A percentile compares a stretch with the other conserved stretches of the same genome.
Evolutionary conservation across 2,329 filamentous ascomycete species (phyloP).

Genomic region (Parastagonospora avenae): DNA sequence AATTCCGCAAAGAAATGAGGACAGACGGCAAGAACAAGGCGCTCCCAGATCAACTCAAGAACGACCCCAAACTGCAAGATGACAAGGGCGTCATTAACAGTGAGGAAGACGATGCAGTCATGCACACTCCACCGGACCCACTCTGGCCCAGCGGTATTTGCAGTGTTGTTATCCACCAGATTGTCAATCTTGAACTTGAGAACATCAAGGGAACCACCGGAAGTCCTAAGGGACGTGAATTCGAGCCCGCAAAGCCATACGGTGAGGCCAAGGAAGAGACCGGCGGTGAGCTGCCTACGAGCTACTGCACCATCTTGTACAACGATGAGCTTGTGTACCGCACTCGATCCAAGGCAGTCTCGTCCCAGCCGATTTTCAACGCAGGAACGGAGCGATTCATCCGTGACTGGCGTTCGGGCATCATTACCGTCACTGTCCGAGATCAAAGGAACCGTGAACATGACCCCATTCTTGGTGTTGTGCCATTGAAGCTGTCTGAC

Average conservation of each 20-base stretch:
- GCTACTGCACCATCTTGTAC: constrained; percentile 89
- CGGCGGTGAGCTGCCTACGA: constrained; percentile 78
- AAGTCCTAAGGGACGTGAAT: constrained; percentile 82
- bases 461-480: constrained; percentile 90
- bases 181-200: constrained; percentile 90
- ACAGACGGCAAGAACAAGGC: constrained; percentile 85
- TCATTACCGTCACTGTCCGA: constrained; percentile 86
- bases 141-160: constrained; percentile 92
- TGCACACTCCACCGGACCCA: constrained; percentile 92
- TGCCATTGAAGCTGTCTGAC: constrained; percentile 85
- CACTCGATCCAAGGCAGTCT: constrained; percentile 92
- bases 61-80: constrained; percentile 80
- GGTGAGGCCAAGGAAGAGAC: constrained; percentile 88
- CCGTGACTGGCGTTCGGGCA: constrained; percentile 87
- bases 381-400: constrained; percentile 92
- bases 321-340: constrained; percentile 92
- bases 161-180: constrained; percentile 87
- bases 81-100: constrained; percentile 80
- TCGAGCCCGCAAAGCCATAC: constrained; percentile 81
- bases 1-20: constrained; percentile 80
- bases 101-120: constrained; percentile 79
- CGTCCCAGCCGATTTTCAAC: constrained; percentile 95
- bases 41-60: constrained; percentile 73
- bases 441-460: constrained; percentile 90
- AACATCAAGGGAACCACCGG: constrained; percentile 86